phyloP scores from a whole-genome alignment of 1,284 basidiomycete genomes.

The Cutaneotrichosporon cavernicola region DNA sequence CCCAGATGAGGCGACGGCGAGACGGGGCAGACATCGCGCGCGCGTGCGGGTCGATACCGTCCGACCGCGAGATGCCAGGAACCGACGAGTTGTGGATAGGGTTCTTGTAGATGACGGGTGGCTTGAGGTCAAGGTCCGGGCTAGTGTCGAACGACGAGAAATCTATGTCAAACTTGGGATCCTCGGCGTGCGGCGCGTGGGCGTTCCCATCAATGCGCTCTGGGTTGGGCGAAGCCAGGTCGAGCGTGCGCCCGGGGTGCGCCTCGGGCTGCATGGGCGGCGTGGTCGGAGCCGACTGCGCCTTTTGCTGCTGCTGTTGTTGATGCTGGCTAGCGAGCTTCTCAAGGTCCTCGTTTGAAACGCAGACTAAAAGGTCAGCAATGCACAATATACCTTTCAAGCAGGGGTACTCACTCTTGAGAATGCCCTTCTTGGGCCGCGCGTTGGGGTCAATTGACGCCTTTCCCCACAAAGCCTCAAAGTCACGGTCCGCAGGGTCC shows the following conservation, averaged over 20 bases:
- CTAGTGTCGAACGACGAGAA: conserved; percentile 55
- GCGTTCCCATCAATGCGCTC: conserved; percentile 81
- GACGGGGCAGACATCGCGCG: conserved; percentile 43
- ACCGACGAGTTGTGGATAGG: conserved; percentile 63
- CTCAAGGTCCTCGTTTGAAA: conserved; percentile 40
- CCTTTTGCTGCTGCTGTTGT: conserved; percentile 48
- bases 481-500: conserved; percentile 54
- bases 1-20: conserved; percentile 74
- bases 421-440: conserved; percentile 75
- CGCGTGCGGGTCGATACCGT: conserved; percentile 15
- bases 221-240: conserved; percentile 74
- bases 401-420: conserved; percentile 69
- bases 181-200: conserved; percentile 56
- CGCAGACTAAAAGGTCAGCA: conserved; percentile 34
- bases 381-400: too few relatives aligned
- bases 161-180: conserved; percentile 56
- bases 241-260: conserved; percentile 51
- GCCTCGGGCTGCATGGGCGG: conserved; percentile 34
- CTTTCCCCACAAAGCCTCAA: conserved; percentile 62
- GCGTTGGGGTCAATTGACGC: conserved; percentile 64
- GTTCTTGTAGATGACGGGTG: conserved; percentile 26
- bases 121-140: conserved; percentile 23
- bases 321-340: conserved; percentile 53
- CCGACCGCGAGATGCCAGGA: conserved; percentile 69
- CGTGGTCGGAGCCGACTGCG: conserved; percentile 66